phyloP scores from a whole-genome alignment of 345 rosid genomes.

The Eucalyptus paniculata region DNA sequence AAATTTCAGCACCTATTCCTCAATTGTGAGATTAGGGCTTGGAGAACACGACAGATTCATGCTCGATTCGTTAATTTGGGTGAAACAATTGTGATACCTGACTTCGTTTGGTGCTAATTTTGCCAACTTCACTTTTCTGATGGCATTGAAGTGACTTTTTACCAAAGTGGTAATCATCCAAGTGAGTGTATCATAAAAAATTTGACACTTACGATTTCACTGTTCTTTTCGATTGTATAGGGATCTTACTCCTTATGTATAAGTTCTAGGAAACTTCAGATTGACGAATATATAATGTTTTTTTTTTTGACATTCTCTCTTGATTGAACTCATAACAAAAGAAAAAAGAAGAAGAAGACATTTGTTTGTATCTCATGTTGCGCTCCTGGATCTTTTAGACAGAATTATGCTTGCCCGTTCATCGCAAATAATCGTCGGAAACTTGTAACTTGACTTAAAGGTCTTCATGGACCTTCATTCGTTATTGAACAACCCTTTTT shows the following conservation, averaged over 20 bases:
- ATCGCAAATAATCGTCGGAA: not conserved
- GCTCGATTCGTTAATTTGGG: not conserved
- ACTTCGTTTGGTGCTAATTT: not conserved
- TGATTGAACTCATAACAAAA: not conserved
- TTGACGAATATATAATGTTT: not conserved
- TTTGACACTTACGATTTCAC: too few relatives aligned
- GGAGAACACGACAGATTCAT: not conserved
- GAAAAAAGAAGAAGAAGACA: not conserved
- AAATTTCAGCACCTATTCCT: not conserved
- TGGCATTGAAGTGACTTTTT: not conserved
- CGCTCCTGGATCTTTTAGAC: not conserved
- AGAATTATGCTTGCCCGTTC: not conserved
- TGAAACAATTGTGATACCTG: not conserved
- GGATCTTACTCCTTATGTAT: too few relatives aligned
- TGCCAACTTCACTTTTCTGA: not conserved
- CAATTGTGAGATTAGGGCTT: not conserved
- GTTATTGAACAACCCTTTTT: not conserved
- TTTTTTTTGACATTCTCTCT: not conserved
- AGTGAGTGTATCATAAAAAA: not conserved
- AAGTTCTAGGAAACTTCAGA: not conserved
- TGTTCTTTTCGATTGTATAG: not conserved
- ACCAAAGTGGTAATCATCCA: not conserved
- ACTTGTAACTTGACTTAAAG: not conserved
- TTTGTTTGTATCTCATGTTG: not conserved
- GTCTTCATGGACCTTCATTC: not conserved